Evolutionary conservation across 108 stramenopile genomes (phyloP).

Genomic region (Cylindrotheca fusiformis): DNA sequence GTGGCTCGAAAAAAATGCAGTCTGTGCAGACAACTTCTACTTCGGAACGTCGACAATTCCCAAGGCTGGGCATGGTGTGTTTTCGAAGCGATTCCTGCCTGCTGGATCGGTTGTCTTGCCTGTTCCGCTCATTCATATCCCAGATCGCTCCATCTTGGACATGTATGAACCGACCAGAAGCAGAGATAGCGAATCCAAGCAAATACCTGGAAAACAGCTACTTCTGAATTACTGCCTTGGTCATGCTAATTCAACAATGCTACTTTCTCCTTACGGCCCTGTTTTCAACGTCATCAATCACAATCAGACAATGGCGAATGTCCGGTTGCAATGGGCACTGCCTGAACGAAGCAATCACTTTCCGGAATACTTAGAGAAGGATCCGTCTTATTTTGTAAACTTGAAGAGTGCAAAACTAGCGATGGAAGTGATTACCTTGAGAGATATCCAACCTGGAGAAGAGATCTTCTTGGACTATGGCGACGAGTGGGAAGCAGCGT

Average conservation of each 20-base stretch:
- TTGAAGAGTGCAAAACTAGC: conserved; percentile 27
- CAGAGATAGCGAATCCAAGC: background rate
- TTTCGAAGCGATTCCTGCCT: conserved; percentile 38
- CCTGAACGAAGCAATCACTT: conserved; percentile 28
- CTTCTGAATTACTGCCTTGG: conserved; percentile 72
- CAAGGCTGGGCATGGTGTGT: conserved; percentile 54
- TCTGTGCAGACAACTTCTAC: conserved; percentile 42
- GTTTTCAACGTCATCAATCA: conserved; percentile 73
- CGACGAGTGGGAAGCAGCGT: conserved; percentile 60
- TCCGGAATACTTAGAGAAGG: conserved; percentile 9
- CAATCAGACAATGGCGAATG: conserved; percentile 49
- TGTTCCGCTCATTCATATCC: conserved; percentile 54
- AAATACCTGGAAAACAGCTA: conserved; percentile 16
- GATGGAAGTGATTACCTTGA: conserved; percentile 44
- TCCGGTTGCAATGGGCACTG: conserved; percentile 56
- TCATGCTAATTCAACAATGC: conserved; percentile 55
- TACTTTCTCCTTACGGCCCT: conserved; percentile 61
- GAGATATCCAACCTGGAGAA: conserved; percentile 54
- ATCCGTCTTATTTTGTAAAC: conserved; percentile 1
- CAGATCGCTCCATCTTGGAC: conserved; percentile 24
- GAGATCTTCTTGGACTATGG: conserved; percentile 73
- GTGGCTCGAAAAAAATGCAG: conserved; percentile 41
- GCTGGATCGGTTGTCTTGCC: conserved; percentile 34
- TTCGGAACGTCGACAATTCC: conserved; percentile 37
- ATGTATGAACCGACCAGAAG: conserved; percentile 22